A percentile compares a stretch with the other conserved stretches of the same genome.
Conservation (phyloP, 345 rosid genomes). For the Eutrema heterophyllum region DNA sequence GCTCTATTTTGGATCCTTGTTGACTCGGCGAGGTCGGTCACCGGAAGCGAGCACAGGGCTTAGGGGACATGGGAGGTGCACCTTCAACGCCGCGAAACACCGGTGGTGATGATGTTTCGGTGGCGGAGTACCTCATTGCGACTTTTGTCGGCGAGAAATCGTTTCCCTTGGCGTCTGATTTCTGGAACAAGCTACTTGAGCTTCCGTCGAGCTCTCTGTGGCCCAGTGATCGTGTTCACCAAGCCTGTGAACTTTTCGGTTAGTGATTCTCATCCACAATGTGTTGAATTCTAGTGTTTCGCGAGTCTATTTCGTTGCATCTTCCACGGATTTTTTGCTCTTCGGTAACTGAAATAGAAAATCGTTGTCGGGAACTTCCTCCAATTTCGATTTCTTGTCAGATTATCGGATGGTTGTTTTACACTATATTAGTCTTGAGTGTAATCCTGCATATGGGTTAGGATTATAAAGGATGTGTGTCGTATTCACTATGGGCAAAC, state of each 20-base stretch:
- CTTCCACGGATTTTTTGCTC: neutral
- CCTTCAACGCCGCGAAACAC: constrained; percentile 74
- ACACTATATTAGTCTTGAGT: neutral
- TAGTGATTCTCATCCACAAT: constrained; percentile 18
- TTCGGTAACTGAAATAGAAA: neutral
- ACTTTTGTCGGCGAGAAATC: constrained; percentile 94
- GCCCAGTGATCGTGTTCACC: constrained; percentile 56
- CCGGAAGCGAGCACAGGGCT: neutral
- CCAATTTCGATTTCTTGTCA: neutral
- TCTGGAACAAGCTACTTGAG: constrained; percentile 91
- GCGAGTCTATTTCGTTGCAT: neutral
- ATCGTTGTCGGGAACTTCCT: no score
- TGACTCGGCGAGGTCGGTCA: constrained; percentile 29
- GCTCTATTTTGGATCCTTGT: constrained; percentile 28
- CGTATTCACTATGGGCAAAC: neutral
- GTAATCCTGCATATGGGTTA: neutral
- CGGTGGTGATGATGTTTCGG: constrained; percentile 46
- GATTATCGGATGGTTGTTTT: neutral
- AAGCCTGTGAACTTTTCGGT: constrained; percentile 81
- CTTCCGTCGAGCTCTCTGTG: constrained; percentile 75
- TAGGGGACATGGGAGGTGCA: constrained; percentile 60
- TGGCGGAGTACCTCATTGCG: constrained; percentile 61
- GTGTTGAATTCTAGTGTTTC: neutral
- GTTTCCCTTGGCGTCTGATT: constrained; percentile 77
- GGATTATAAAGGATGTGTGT: neutral